phyloP scores from a whole-genome alignment of 73 alveolate species.

The Paramecium primaurelia region DNA sequence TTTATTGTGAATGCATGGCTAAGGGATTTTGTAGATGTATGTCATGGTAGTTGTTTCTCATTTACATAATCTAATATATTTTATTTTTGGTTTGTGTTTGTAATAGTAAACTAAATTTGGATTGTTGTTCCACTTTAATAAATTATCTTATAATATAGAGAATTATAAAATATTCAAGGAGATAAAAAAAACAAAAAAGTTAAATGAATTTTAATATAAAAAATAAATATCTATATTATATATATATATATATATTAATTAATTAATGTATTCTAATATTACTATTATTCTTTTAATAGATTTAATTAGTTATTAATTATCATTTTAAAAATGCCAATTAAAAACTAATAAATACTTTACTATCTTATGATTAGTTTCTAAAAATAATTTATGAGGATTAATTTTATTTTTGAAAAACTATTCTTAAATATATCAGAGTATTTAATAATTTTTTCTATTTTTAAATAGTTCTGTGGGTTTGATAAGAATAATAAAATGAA shows the following conservation, averaged over 20 bases:
- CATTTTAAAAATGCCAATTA: too few species aligned
- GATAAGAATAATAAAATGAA: background rate
- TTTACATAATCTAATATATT: constrained; percentile 32
- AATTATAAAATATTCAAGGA: background rate
- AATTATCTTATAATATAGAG: background rate
- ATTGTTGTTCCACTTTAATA: constrained; percentile 40
- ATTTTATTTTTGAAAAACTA: too few species aligned
- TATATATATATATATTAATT: too few species aligned
- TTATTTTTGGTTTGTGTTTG: constrained; percentile 57
- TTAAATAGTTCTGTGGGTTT: background rate
- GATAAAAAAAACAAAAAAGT: background rate
- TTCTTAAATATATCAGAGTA: background rate
- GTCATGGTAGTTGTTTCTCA: constrained; percentile 40
- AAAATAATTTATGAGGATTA: background rate
- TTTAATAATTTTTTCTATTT: too few species aligned
- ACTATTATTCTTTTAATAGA: background rate
- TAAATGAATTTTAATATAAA: background rate
- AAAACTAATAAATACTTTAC: too few species aligned
- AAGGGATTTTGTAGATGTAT: constrained; percentile 27
- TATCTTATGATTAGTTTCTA: too few species aligned
- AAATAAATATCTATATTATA: too few species aligned
- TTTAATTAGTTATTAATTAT: too few species aligned
- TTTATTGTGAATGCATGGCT: background rate
- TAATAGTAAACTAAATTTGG: constrained; percentile 56
- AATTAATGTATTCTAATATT: background rate